These are phyloP conservation scores for Mytilinidion resinicola DNA, from an alignment of 495 filamentous ascomycete species.

Conservation along the genomic window DNA sequence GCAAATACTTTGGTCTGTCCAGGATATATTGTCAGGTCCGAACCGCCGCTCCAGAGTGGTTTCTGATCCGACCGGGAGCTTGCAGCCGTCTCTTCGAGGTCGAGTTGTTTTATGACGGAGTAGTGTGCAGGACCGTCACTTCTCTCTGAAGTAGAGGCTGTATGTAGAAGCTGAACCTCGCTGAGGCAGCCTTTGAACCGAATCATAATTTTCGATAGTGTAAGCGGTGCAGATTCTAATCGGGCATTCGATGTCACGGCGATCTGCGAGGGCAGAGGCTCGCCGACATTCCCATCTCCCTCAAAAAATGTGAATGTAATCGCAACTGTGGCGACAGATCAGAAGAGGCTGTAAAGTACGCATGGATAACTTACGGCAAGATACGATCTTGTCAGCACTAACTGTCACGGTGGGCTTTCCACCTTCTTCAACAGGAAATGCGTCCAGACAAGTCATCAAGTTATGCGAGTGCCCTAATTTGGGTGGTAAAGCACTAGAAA, in stretches of 20 bases:
- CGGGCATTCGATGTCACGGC: constrained; percentile 65
- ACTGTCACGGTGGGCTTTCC: constrained; percentile 60
- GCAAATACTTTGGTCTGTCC: constrained; percentile 64
- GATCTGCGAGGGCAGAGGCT: constrained; percentile 67
- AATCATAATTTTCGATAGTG: constrained; percentile 51
- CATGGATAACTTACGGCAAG: constrained; percentile 50
- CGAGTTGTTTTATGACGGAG: not conserved
- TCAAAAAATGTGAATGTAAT: constrained; percentile 67
- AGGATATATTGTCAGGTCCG: constrained; percentile 63
- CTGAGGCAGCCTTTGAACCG: constrained; percentile 28
- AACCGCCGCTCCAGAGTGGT: constrained; percentile 44
- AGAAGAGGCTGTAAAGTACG: not conserved
- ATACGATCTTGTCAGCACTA: constrained; percentile 59
- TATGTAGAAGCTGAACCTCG: constrained; percentile 27
- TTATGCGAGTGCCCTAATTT: constrained; percentile 64
- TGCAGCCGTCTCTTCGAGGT: constrained; percentile 18
- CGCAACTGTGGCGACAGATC: constrained; percentile 44
- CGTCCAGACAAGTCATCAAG: constrained; percentile 61
- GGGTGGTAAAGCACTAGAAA: constrained; percentile 55
- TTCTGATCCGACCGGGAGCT: constrained; percentile 12
- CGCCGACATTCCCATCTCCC: constrained; percentile 76
- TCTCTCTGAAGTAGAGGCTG: not conserved
- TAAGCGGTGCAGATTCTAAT: constrained; percentile 53
- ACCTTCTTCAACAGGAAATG: constrained; percentile 38
- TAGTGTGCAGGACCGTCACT: not conserved